Percentiles rank a stretch among this genome's conserved stretches.
Conservation (phyloP, 179 eudicot genomes). For the Vitellaria paradoxa region DNA sequence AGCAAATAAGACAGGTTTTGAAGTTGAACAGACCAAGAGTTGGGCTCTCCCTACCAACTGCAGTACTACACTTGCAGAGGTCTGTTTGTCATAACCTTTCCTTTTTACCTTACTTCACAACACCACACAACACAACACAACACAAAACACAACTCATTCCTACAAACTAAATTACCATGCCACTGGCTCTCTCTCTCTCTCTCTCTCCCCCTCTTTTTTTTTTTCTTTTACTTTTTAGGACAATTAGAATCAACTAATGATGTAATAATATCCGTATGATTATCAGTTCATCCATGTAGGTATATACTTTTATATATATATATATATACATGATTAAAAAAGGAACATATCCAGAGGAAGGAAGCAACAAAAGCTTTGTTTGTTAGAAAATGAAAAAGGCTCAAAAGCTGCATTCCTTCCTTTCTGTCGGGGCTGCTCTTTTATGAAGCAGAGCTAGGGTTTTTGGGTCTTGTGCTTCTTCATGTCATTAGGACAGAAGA, state of each 20-base stretch:
- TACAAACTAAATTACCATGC: too few species aligned
- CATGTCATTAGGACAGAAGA: not conserved
- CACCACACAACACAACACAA: too few species aligned
- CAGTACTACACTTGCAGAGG: slow-evolving; percentile 34
- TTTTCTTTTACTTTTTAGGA: not conserved
- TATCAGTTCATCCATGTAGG: not conserved
- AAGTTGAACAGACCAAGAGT: slow-evolving; percentile 44
- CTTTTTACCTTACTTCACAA: too few species aligned
- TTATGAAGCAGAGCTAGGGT: slow-evolving; percentile 25
- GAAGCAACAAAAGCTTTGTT: slow-evolving; percentile 25
- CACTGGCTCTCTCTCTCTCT: not conserved
- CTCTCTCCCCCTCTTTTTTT: not conserved
- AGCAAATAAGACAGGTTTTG: slow-evolving; percentile 38
- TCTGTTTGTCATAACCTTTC: not conserved
- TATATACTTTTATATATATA: not conserved
- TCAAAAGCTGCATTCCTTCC: slow-evolving; percentile 56
- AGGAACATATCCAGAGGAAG: slow-evolving; percentile 3
- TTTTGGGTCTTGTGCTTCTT: slow-evolving; percentile 33
- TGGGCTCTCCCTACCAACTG: slow-evolving; percentile 36
- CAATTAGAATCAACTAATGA: slow-evolving; percentile 19
- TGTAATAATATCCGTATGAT: slow-evolving; percentile 14
- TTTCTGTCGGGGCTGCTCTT: slow-evolving; percentile 62
- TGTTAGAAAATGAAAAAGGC: slow-evolving; percentile 63
- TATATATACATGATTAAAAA: not conserved
- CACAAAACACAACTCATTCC: too few species aligned